A percentile compares a stretch with the other conserved stretches of the same genome.
These are phyloP conservation scores for Umbelopsis sp. DNA, from an alignment of 192 early-diverging fungal genomes.

Conservation along the genomic window DNA sequence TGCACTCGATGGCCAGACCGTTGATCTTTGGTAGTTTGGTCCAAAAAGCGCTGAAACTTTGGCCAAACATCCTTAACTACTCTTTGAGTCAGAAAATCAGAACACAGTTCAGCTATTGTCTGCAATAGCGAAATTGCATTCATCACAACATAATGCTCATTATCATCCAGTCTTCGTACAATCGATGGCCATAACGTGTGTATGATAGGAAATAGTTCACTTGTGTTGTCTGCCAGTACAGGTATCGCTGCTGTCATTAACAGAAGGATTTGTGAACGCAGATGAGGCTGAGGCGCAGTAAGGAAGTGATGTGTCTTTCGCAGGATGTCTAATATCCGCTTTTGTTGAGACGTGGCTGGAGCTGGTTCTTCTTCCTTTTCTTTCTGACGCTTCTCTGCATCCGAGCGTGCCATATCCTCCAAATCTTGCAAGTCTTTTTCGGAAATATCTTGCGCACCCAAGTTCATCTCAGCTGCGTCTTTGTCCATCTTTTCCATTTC, in stretches of 20 bases:
- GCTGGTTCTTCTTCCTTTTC: conserved; percentile 7
- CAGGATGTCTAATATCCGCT: conserved; percentile 47
- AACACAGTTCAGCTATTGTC: conserved; percentile 41
- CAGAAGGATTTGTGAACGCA: conserved; percentile 47
- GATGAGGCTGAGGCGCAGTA: conserved; percentile 46
- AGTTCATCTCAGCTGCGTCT: not conserved
- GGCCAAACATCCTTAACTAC: conserved; percentile 53
- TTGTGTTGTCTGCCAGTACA: conserved; percentile 39
- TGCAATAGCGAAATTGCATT: conserved; percentile 38
- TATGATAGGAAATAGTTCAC: conserved; percentile 50
- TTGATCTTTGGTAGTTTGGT: conserved; percentile 11
- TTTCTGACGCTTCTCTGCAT: conserved; percentile 3
- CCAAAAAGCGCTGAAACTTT: conserved; percentile 32
- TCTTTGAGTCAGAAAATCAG: conserved; percentile 47
- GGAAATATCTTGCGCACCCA: not conserved
- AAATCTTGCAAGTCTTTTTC: conserved; percentile 6
- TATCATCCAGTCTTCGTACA: conserved; percentile 41
- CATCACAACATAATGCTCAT: conserved; percentile 40
- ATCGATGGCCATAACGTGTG: conserved; percentile 54
- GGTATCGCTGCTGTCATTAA: conserved; percentile 39
- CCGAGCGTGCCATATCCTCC: not conserved
- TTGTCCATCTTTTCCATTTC: conserved; percentile 26
- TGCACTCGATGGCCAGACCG: not conserved
- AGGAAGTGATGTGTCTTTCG: conserved; percentile 54
- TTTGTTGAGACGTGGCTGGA: conserved; percentile 43